Percentiles rank a stretch among this genome's conserved stretches.
These are phyloP conservation scores for Blepharisma undulans DNA, from an alignment of 169 alveolate species.

Conservation along the genomic window DNA sequence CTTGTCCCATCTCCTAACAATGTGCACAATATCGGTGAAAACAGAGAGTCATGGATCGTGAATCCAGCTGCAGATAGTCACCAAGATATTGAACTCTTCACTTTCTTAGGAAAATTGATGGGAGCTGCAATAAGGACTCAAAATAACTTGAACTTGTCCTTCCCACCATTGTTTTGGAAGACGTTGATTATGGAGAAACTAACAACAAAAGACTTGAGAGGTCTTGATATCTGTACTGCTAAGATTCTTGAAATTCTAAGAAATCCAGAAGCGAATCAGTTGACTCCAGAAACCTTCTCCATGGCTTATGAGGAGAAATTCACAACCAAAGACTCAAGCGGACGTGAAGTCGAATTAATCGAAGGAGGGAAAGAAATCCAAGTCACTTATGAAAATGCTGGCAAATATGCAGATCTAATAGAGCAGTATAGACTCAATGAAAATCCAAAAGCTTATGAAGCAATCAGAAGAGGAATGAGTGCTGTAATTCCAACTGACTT, in stretches of 20 bases:
- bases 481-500: slow-evolving; percentile 71
- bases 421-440: slow-evolving; percentile 31
- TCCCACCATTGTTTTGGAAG: slow-evolving; percentile 87
- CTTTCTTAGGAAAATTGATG: slow-evolving; percentile 80
- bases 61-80: slow-evolving; percentile 18
- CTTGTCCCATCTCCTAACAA: slow-evolving; percentile 51
- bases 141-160: slow-evolving; percentile 73
- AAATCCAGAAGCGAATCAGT: slow-evolving; percentile 29
- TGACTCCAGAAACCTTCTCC: slow-evolving; percentile 26
- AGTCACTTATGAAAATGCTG: slow-evolving; percentile 42
- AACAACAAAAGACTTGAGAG: slow-evolving; percentile 70
- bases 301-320: slow-evolving; percentile 21
- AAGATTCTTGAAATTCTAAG: slow-evolving; percentile 69
- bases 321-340: slow-evolving; percentile 36
- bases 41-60: slow-evolving; percentile 40
- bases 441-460: slow-evolving; percentile 35
- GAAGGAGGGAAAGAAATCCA: slow-evolving; percentile 27
- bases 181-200: slow-evolving; percentile 62
- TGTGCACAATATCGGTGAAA: slow-evolving; percentile 24
- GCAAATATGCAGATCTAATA: neutral
- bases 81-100: slow-evolving; percentile 53
- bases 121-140: slow-evolving; percentile 87
- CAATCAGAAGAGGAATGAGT: slow-evolving; percentile 65
- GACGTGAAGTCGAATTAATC: slow-evolving; percentile 22
- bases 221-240: slow-evolving; percentile 74